Conservation (phyloP, 1,284 basidiomycete species). For the Schizopora paradoxa region DNA sequence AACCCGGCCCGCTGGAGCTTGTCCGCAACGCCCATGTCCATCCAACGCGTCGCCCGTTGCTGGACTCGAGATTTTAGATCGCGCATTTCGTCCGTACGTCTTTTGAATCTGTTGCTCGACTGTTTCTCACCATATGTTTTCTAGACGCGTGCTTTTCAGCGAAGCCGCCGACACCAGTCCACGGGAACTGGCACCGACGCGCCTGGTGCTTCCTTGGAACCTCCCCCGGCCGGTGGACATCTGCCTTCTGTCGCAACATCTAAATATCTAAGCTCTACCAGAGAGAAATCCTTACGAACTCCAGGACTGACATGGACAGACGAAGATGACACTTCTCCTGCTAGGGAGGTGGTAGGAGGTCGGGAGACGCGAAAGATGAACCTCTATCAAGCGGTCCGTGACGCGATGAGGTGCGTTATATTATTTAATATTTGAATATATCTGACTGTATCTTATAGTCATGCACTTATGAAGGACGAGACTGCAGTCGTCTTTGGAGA, state of each 20-base stretch:
- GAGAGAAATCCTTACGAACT: conserved; percentile 66
- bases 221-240: conserved; percentile 71
- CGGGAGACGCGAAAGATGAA: conserved; percentile 90
- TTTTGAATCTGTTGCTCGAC: neutral
- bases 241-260: conserved; percentile 65
- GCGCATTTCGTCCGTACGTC: neutral
- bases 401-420: conserved; percentile 67
- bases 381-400: conserved; percentile 83
- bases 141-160: neutral
- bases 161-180: conserved; percentile 9
- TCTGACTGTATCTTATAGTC: conserved; percentile 39
- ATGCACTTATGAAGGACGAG: conserved; percentile 80
- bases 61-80: too few relatives aligned
- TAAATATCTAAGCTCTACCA: conserved; percentile 50
- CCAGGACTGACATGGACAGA: conserved; percentile 69
- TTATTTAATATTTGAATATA: neutral
- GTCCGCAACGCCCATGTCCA: too few relatives aligned
- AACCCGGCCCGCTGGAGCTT: too few relatives aligned
- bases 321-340: conserved; percentile 41
- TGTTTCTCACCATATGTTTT: too few relatives aligned
- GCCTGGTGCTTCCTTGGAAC: conserved; percentile 52
- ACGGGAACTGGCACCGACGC: conserved; percentile 19
- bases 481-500: conserved; percentile 89
- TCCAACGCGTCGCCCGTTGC: too few relatives aligned
- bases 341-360: conserved; percentile 55